These are phyloP conservation scores for Cavenderia fasciculata DNA, from an alignment of 78 protist genomes.

Conservation along the genomic window DNA sequence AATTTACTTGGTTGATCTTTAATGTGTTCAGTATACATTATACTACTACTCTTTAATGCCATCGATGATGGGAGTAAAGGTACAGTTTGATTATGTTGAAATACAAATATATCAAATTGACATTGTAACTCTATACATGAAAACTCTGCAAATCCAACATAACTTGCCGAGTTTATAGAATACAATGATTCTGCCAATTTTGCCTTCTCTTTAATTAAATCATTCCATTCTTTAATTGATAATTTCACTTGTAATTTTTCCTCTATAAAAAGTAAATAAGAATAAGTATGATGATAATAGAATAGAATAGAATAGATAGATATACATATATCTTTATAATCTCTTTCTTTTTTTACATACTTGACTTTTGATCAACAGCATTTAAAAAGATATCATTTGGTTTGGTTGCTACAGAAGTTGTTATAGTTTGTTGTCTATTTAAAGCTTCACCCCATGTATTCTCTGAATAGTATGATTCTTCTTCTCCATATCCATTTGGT, in stretches of 20 bases:
- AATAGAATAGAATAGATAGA: no score
- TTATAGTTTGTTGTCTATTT: no score
- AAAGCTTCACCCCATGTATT: no score
- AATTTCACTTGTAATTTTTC: constrained; percentile 17
- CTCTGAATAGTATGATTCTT: no score
- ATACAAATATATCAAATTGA: constrained; percentile 44
- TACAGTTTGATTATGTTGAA: not conserved
- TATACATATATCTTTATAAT: no score
- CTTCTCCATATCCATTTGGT: no score
- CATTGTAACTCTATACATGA: constrained; percentile 18
- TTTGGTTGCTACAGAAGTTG: no score
- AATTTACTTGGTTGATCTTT: not conserved
- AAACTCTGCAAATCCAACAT: constrained; percentile 17
- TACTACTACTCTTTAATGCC: not conserved
- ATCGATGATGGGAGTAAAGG: constrained; percentile 57
- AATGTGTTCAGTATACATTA: not conserved
- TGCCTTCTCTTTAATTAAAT: not conserved
- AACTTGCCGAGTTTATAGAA: constrained; percentile 40
- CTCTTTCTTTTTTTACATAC: no score
- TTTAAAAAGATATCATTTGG: no score
- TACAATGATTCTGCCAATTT: not conserved
- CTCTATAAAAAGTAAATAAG: not conserved
- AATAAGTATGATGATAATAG: no score
- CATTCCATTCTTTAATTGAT: constrained; percentile 44
- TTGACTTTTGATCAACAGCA: no score